These are phyloP conservation scores for Cairneyella variabilis DNA, from an alignment of 495 filamentous ascomycete species.

Conservation along the genomic window DNA sequence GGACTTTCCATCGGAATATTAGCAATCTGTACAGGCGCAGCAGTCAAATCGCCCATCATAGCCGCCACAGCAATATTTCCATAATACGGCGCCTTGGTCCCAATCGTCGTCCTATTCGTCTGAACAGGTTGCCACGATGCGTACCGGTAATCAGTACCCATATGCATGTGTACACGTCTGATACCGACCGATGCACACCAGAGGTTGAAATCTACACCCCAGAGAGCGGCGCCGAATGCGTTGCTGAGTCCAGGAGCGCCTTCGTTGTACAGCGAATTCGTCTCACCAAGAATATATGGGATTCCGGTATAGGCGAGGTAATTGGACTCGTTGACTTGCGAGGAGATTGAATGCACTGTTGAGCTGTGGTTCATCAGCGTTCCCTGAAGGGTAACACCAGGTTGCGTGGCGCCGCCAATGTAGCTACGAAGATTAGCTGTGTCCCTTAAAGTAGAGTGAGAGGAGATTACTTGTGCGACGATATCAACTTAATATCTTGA, in stretches of 20 bases:
- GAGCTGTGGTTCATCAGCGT: slow-evolving; percentile 65
- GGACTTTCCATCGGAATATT: slow-evolving; percentile 41
- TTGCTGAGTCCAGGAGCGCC: slow-evolving; percentile 61
- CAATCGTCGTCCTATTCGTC: slow-evolving; percentile 47
- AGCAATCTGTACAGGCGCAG: slow-evolving; percentile 30
- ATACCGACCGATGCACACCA: slow-evolving; percentile 54
- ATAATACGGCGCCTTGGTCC: slow-evolving; percentile 66
- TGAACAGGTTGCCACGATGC: slow-evolving; percentile 55
- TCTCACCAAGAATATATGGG: slow-evolving; percentile 63
- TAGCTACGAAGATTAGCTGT: slow-evolving; percentile 41
- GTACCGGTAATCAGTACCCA: slow-evolving; percentile 61
- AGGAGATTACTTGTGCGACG: slow-evolving; percentile 56
- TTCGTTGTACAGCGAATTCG: slow-evolving; percentile 62
- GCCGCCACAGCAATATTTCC: slow-evolving; percentile 58
- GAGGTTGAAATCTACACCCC: slow-evolving; percentile 64
- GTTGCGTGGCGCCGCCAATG: slow-evolving; percentile 57
- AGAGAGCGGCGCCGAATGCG: slow-evolving; percentile 67
- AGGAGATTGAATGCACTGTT: slow-evolving; percentile 40
- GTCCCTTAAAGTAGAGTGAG: background rate
- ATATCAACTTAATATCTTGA: slow-evolving; percentile 49
- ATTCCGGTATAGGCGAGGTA: slow-evolving; percentile 36
- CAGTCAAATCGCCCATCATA: slow-evolving; percentile 42
- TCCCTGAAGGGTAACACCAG: slow-evolving; percentile 59
- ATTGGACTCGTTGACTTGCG: slow-evolving; percentile 32
- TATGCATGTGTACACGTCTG: slow-evolving; percentile 61